Conservation (phyloP, 2,329 filamentous ascomycete genomes). For the Scedosporium boydii region DNA sequence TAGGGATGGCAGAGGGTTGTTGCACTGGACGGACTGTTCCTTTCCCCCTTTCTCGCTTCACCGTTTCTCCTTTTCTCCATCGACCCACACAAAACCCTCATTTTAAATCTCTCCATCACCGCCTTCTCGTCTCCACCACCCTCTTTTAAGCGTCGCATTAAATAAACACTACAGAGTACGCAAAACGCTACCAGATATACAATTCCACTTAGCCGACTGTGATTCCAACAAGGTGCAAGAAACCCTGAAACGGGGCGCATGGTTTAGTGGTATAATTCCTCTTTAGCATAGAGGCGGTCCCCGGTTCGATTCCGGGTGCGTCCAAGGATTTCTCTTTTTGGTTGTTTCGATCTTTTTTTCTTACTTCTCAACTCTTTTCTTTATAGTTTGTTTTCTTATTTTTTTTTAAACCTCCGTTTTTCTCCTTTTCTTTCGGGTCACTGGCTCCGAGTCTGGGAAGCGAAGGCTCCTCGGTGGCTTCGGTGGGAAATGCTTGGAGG, state of each 20-base stretch:
- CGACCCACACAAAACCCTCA: no score
- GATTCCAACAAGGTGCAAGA: neutral
- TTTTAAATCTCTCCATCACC: no score
- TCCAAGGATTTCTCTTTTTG: neutral
- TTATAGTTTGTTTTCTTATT: neutral
- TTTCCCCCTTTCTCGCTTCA: no score
- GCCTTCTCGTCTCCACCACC: no score
- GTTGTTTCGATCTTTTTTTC: slow-evolving; percentile 5
- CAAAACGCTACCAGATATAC: neutral
- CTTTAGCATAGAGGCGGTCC: slow-evolving; percentile 5
- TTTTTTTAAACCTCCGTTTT: neutral
- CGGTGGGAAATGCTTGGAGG: neutral
- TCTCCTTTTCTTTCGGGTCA: neutral
- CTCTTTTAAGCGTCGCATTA: no score
- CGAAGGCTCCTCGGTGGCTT: neutral
- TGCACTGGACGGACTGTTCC: no score
- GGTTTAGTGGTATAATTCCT: slow-evolving; percentile 5
- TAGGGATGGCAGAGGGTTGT: no score
- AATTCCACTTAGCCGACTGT: neutral
- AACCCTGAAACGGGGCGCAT: neutral
- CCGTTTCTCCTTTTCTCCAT: no score
- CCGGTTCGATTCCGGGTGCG: slow-evolving; percentile 2
- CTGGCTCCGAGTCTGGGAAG: no score
- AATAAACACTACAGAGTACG: no score
- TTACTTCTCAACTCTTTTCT: neutral